Evolutionary conservation across 495 filamentous ascomycete genomes (phyloP), one percentile per base, ranked within the genome.

Genomic region (Aspergillus nanangensis): DNA sequence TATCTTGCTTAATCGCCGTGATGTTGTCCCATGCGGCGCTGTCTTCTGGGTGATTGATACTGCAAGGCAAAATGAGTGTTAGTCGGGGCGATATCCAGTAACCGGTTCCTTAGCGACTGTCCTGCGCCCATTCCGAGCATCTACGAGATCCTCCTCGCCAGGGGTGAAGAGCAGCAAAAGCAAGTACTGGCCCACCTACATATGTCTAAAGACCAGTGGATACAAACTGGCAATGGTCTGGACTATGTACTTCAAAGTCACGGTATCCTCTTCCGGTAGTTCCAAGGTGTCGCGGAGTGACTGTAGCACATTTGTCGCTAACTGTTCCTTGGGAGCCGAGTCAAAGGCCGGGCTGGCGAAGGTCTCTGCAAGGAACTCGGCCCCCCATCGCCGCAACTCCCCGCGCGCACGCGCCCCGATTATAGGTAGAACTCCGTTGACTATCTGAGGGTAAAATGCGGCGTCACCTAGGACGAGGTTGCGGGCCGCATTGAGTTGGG

Each of bases 361-460:
- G 3, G 90, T 88, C 72, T 99, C 93, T 31, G 94, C 92, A 29
- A 99, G 74, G 62, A 99, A 99, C 20, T 96, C 90, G 18, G 90
- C 82, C 18, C 90, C 94, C 94, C 94, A 99, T 83, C 91, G 75
- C 65, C 88, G 84, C 53, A 96, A 68, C 65, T 95, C 88, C 15
- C 95, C 63, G 32, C 74, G 74, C 35, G 85, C 71, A 41, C 76
- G 71, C n/a, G 85, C 78, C 23, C 84, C 85, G 56, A 96, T 84
- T 58, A 97, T 89, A 18, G 90, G 89, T 4, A 96, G 76, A 45
- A 95, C 88, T 20, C 87, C 88, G 62, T 86, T 86, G 45, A 97
- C 79, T 62, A 99, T 90, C 60, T 87, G 87, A 23, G 83, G 80
- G 70, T 96, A 99, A 66, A 90, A 86, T 46, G 76, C 74, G 24